These are phyloP conservation scores for Bryoglossum gracile DNA, from an alignment of 495 filamentous ascomycete genomes.

Conservation along the genomic window DNA sequence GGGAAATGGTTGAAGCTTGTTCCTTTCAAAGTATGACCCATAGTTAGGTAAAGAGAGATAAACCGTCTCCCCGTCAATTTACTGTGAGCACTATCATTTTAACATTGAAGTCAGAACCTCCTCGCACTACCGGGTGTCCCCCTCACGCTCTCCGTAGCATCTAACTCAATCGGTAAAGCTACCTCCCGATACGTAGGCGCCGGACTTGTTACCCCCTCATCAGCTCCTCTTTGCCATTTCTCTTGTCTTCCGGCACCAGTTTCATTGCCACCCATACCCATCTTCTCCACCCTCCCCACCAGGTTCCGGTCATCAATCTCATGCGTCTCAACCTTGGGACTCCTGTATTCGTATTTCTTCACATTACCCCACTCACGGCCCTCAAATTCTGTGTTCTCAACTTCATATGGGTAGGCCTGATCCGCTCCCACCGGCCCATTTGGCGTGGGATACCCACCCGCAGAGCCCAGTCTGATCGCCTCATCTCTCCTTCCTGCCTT, in stretches of 20 bases:
- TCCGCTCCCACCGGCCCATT: constrained; percentile 19
- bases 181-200: neutral
- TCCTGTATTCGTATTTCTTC: constrained; percentile 2
- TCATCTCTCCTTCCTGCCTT: neutral
- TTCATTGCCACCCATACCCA: neutral
- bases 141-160: neutral
- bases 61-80: no score
- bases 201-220: neutral
- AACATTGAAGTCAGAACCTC: no score
- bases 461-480: neutral
- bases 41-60: no score
- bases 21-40: no score
- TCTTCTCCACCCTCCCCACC: neutral
- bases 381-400: neutral
- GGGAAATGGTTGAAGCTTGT: no score
- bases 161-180: constrained; percentile 1
- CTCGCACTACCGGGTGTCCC: neutral
- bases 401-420: constrained; percentile 17
- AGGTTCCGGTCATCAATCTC: constrained; percentile 14
- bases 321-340: constrained; percentile 12
- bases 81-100: no score
- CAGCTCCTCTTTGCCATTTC: neutral
- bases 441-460: constrained; percentile 3
- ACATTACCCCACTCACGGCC: neutral
- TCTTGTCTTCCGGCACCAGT: neutral